Evolutionary conservation across 2,329 filamentous ascomycete genomes (phyloP).

Genomic region (Sclerotinia spermophila): DNA sequence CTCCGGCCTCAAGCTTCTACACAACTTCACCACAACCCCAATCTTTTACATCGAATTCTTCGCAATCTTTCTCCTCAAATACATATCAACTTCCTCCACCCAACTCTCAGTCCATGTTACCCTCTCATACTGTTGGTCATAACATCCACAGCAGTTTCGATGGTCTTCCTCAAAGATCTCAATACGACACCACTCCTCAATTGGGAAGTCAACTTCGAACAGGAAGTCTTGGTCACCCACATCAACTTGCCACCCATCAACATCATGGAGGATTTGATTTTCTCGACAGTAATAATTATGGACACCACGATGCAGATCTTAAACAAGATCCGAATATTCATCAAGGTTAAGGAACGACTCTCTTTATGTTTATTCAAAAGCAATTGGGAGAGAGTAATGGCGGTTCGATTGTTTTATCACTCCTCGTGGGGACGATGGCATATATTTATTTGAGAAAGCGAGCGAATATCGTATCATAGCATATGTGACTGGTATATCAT

Average conservation of each 20-base stretch:
- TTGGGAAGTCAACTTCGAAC: conserved; percentile 23
- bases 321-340: conserved; percentile 10
- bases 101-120: not conserved
- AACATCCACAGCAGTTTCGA: not conserved
- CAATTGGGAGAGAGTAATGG: not conserved
- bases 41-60: conserved; percentile 16
- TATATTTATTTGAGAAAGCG: not conserved
- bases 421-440: not conserved
- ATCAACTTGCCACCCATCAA: conserved; percentile 17
- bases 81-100: conserved; percentile 26
- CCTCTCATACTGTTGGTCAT: not conserved
- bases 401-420: not conserved
- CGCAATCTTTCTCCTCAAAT: conserved; percentile 10
- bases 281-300: not conserved
- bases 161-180: conserved; percentile 8
- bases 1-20: conserved; percentile 23
- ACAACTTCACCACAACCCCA: conserved; percentile 28
- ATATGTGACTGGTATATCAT: not conserved
- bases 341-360: not conserved
- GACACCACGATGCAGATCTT: not conserved
- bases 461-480: not conserved
- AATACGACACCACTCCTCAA: conserved; percentile 13
- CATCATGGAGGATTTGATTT: not conserved
- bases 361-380: not conserved
- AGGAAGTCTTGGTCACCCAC: conserved; percentile 26